phyloP scores from a whole-genome alignment of 73 alveolate genomes.

The Stentor roeselii region DNA sequence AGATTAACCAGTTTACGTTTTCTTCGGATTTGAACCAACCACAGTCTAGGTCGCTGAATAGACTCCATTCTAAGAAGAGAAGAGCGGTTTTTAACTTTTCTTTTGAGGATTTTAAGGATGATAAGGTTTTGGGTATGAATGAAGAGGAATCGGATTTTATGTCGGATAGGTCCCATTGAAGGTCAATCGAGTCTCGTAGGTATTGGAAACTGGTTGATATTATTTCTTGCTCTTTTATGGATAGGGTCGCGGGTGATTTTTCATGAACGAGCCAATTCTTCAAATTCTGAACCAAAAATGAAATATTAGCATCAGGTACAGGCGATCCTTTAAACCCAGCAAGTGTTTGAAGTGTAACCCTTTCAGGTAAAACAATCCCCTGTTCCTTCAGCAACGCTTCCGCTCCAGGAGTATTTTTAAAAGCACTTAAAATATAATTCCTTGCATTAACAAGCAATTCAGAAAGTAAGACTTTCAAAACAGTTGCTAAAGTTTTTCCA shows the following conservation, averaged over 20 bases:
- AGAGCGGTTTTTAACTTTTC: neutral
- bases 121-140: too few species aligned
- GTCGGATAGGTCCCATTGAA: neutral
- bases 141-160: too few species aligned
- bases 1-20: neutral
- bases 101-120: neutral
- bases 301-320: neutral
- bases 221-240: neutral
- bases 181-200: neutral
- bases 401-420: slow-evolving; percentile 16
- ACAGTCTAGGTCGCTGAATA: neutral
- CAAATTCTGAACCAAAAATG: neutral
- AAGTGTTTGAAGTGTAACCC: neutral
- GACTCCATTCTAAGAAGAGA: neutral
- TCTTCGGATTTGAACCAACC: slow-evolving; percentile 1
- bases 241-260: neutral
- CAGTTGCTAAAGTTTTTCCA: neutral
- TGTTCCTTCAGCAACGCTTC: slow-evolving; percentile 16
- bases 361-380: neutral
- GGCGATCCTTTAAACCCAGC: neutral
- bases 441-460: slow-evolving; percentile 2
- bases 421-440: neutral
- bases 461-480: neutral
- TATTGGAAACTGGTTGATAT: neutral
- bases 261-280: neutral